Evolutionary conservation across 768 basidiomycete species (phyloP), one percentile per base, ranked within the genome.

Genomic region (Saitozyma podzolica): DNA sequence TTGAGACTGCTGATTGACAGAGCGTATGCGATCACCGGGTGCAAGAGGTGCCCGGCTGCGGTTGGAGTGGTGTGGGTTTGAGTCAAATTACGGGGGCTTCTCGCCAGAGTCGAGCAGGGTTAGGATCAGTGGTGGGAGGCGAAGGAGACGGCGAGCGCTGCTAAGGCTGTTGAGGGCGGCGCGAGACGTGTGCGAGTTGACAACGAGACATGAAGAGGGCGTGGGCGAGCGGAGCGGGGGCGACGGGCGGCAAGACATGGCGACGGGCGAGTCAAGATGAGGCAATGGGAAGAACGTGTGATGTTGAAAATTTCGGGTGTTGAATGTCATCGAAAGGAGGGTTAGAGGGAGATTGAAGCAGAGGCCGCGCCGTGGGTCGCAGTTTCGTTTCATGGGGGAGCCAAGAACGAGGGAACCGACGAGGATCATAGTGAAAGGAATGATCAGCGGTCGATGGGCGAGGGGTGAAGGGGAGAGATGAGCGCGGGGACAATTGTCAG

Each of bases 11-110:
- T 67, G 53, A 57, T 37, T n/a, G 39, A 17, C 43, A 20, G 20
- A 14, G 19, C 14, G 47, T 48, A 2, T 48, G 14, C 48, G 56
- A 58, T 58, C 43, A 40, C 17, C 8, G 10, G 19, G n/a, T 37
- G 9, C 29, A 29, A 29, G 29, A 29, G 29, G 29, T 29, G 29
- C 29, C 29, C 29, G 29, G 49, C 40, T 47, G 50, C 49, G 54
- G 55, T 55, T 16, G 20, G 58, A 17, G 40, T 49, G 9, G 48
- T 37, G n/a, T 29, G 50, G n/a, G 45, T 48, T 39, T 64, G 40
- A 72, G 66, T 52, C 70, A 63, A 78, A 66, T 78, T 78, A 78
- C 66, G 77, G 77, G 57, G 77, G 77, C 63, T 78, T 78, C 62
- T 69, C 75, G 61, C 72, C 77, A 55, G 67, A 70, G 64, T 72